A percentile compares a stretch with the other conserved stretches of the same genome.
phyloP scores from a whole-genome alignment of 1,284 basidiomycete species.

The Ceratobasidium sp. region DNA sequence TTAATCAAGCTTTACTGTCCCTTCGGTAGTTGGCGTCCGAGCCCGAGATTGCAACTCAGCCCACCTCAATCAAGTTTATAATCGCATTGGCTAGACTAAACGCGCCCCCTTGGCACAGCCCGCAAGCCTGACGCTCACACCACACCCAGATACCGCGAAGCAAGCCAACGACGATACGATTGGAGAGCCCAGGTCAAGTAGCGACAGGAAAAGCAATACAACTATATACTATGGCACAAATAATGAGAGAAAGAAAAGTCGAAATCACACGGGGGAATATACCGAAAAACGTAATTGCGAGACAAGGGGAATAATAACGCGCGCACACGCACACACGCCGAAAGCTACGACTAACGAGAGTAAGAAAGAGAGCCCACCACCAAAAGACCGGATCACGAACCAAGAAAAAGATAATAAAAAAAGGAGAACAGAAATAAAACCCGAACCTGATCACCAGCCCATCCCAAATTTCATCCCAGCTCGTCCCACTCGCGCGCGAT shows the following conservation, averaged over 20 bases:
- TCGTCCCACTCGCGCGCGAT: slow-evolving; percentile 52
- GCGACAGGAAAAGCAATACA: slow-evolving; percentile 40
- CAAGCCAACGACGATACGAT: slow-evolving; percentile 16
- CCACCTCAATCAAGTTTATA: no score
- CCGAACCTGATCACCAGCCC: background rate
- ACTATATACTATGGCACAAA: slow-evolving; percentile 41
- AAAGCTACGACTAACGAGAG: slow-evolving; percentile 14
- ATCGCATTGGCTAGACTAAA: no score
- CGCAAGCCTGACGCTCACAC: no score
- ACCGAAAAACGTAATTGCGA: slow-evolving; percentile 3
- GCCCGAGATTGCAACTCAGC: no score
- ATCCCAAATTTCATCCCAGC: background rate
- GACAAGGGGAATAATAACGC: slow-evolving; percentile 11
- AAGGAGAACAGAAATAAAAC: background rate
- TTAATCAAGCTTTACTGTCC: no score
- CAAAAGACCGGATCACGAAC: background rate
- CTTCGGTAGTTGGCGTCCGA: no score
- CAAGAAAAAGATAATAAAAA: slow-evolving; percentile 23
- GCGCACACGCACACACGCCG: background rate
- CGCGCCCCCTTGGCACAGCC: no score
- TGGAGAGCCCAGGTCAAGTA: slow-evolving; percentile 29
- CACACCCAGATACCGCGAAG: no score
- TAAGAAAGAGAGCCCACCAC: slow-evolving; percentile 1
- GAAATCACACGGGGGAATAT: slow-evolving; percentile 6
- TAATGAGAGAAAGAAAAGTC: slow-evolving; percentile 1